Base-by-base conservation (phyloP, 2,329 filamentous ascomycete genomes). In the Penicillium occitanis region DNA sequence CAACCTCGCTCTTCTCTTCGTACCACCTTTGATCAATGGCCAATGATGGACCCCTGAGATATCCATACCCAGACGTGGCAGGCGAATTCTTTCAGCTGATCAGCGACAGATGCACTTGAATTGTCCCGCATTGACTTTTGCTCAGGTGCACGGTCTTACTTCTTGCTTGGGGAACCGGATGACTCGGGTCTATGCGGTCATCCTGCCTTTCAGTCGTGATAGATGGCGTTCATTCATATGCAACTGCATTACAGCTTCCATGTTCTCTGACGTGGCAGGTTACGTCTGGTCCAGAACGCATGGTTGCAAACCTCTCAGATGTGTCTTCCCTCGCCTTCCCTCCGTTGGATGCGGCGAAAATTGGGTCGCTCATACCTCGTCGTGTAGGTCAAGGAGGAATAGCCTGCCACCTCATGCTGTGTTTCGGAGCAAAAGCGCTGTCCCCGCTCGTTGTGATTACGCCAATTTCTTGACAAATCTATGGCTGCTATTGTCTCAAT, bases 71-170 rank as follows among this genome's bases (percentile, higher is more conserved):
- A 65, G 64, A 68, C 66, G 65, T 68, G 66, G 67, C 66, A 72
- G 71, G 70, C 72, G 70, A 74, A 73, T 70, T 70, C 69, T 69
- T 78, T 79, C 77, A 79, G 77, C 76, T 79, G 77, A 79, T 77
- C 76, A 75, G 68, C 73, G 70, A 74, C 70, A 69, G 71, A 75
- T 79, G 77, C 77, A 79, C 74, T 77, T 66, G 70, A 71, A 71
- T 74, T 73, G 74, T 77, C 71, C 73, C 72, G 74, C 77, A 78
- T 77, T 68, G 70, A 71, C 64, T 73, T 73, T 73, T 73, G 71
- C 73, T 74, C 71, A 74, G 73, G 72, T 78, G 75, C 76, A 76
- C 74, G 74, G 74, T 73, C 73, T 70, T 70, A 69, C 67, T 66
- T 72, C 70, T 68, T 69, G 69, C 71, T 72, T 77, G 76, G 73